Evolutionary conservation across 306 rosid genomes (phyloP).

Genomic region (Malus sylvestris): DNA sequence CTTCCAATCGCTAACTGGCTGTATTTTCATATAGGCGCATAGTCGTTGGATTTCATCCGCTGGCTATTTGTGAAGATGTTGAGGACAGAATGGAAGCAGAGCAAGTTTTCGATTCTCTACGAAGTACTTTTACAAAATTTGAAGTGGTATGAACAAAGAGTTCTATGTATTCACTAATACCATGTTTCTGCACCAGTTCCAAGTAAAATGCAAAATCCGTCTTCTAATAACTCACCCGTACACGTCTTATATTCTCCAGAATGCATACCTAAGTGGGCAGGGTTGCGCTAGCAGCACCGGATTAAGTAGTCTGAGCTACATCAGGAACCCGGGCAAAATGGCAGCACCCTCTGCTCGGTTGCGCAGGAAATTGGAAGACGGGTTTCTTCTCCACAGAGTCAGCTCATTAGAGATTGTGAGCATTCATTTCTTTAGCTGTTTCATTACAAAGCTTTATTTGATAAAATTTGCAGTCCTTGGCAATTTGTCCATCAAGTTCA

Average conservation of each 20-base stretch:
- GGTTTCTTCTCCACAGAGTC: conserved; percentile 53
- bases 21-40: conserved; percentile 33
- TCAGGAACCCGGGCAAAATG: conserved; percentile 25
- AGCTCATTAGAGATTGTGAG: conserved; percentile 45
- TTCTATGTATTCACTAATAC: background rate
- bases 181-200: background rate
- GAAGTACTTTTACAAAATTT: conserved; percentile 19
- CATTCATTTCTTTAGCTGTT: conserved; percentile 3
- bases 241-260: conserved; percentile 21
- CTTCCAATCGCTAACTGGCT: conserved; percentile 7
- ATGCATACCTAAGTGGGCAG: conserved; percentile 46
- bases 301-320: conserved; percentile 29
- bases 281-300: conserved; percentile 26
- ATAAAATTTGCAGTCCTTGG: background rate
- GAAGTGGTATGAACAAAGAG: conserved; percentile 37
- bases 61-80: conserved; percentile 29
- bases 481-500: background rate
- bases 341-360: background rate
- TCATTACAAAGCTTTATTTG: background rate
- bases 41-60: conserved; percentile 39
- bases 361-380: conserved; percentile 32
- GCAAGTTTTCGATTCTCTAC: conserved; percentile 23
- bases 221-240: background rate
- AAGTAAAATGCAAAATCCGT: background rate
- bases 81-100: conserved; percentile 22